Conservation (phyloP, 352 stramenopile species). For the Aphanomyces invadans region DNA sequence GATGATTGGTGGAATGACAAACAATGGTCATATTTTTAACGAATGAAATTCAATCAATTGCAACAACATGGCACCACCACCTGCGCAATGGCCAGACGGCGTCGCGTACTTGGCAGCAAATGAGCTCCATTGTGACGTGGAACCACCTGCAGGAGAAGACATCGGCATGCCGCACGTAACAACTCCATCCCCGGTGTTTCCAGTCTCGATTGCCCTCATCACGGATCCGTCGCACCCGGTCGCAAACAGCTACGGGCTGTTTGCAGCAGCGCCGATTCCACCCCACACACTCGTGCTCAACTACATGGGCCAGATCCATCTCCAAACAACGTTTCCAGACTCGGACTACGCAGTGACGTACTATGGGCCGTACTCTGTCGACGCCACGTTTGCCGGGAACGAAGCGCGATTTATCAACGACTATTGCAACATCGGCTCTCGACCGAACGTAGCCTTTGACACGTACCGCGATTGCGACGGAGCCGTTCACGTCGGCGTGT, state of each 20-base stretch:
- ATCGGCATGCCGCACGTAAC: background rate
- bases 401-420: constrained; percentile 22
- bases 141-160: background rate
- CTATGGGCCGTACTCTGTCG: constrained; percentile 8
- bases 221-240: background rate
- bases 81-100: background rate
- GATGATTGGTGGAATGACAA: background rate
- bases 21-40: background rate
- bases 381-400: constrained; percentile 6
- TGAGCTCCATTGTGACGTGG: constrained; percentile 1
- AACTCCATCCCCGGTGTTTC: background rate
- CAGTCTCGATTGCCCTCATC: background rate
- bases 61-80: background rate
- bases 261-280: background rate
- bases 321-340: constrained; percentile 9
- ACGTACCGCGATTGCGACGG: constrained; percentile 1
- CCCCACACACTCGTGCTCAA: constrained; percentile 12
- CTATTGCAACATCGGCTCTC: constrained; percentile 18
- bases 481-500: constrained; percentile 1
- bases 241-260: constrained; percentile 7
- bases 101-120: constrained; percentile 8
- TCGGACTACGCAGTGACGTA: constrained; percentile 21
- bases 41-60: background rate
- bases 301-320: constrained; percentile 16
- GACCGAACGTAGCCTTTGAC: constrained; percentile 18